Percentiles rank a stretch among this genome's conserved stretches.
These are phyloP conservation scores for Nothophoma quercina DNA, from an alignment of 2,329 filamentous ascomycete species.

Conservation along the genomic window DNA sequence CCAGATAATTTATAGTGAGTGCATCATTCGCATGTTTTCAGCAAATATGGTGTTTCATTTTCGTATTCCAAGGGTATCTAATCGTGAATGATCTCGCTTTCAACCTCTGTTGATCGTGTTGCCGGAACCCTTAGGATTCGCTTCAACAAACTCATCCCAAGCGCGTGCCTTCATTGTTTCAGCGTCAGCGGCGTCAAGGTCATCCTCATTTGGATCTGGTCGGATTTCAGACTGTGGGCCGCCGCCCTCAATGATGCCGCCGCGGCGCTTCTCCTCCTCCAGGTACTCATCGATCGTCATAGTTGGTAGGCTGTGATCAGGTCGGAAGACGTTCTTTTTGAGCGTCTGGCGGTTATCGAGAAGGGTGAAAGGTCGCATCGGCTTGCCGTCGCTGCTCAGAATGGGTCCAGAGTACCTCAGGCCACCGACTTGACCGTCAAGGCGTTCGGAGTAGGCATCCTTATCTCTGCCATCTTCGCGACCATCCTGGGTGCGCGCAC, in stretches of 20 bases:
- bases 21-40: background rate
- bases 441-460: constrained; percentile 72
- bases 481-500: constrained; percentile 51
- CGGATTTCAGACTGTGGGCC: constrained; percentile 75
- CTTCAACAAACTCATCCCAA: constrained; percentile 95
- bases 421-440: constrained; percentile 65
- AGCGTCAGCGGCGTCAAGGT: constrained; percentile 83
- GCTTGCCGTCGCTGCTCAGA: constrained; percentile 79
- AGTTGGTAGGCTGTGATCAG: constrained; percentile 91
- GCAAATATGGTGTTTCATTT: too few species aligned
- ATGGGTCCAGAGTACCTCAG: constrained; percentile 70
- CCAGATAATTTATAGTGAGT: constrained; percentile 27
- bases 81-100: background rate
- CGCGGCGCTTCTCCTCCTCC: constrained; percentile 83
- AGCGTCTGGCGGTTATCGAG: constrained; percentile 78
- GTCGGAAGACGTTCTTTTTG: constrained; percentile 81
- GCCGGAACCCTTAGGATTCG: constrained; percentile 83
- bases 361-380: constrained; percentile 89
- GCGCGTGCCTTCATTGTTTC: constrained; percentile 92
- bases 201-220: constrained; percentile 85
- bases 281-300: constrained; percentile 99
- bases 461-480: constrained; percentile 56
- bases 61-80: constrained; percentile 23
- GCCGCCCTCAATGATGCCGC: constrained; percentile 90
- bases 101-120: constrained; percentile 83